Evolutionary conservation across 257 asterid genomes (phyloP), one percentile per base, ranked within the genome.

Genomic region (Solanum gracilifrons): DNA sequence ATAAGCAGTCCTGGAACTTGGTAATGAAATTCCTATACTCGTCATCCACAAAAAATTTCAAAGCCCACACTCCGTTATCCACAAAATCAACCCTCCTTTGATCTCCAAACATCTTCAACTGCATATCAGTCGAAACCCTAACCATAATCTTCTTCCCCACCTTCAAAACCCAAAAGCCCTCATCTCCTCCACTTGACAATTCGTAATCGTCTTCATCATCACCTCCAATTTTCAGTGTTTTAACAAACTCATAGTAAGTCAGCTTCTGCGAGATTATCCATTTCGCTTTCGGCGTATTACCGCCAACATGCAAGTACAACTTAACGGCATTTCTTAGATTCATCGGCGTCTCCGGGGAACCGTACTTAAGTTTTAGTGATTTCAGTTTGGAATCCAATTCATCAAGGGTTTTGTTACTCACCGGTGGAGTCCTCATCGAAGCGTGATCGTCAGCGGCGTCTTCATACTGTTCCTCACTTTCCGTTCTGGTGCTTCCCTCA

Each of bases 1-100:
- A 97, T 92, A 97, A 88, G 87, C 94, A 91, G 51, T 96, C 94
- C 94, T 95, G 99, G 60, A 94, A 96, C 87, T 87, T 89, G 4
- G 95, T 92, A 85, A 95, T 95, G 46, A 96, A 97, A 25, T 86
- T 88, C 89, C 98, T 92, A 23, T 95, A 96, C 91, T 94, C 99
- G 73, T 92, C 98, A 87, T 97, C 95, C 12, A 29, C 58, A 21
- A 90, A 90, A 69, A 97, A 95, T 29, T 92, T 95, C 95, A 97
- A 88, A 33, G 99, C 99, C 99, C 99, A 97, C 73, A 97, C 99
- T 29, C 98, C 99, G n/a, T 85, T 21, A 72, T 95, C 97, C 84
- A 97, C 98, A 85, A 97, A 97, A 93, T 97, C 99, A 72, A 95
- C 94, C 94, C 99, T 95, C 93, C 98, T 94, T 87, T 97, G 98